Evolutionary conservation across 495 filamentous ascomycete genomes (phyloP), one percentile per base, ranked within the genome.

Genomic region (Aspergillus mulundensis): DNA sequence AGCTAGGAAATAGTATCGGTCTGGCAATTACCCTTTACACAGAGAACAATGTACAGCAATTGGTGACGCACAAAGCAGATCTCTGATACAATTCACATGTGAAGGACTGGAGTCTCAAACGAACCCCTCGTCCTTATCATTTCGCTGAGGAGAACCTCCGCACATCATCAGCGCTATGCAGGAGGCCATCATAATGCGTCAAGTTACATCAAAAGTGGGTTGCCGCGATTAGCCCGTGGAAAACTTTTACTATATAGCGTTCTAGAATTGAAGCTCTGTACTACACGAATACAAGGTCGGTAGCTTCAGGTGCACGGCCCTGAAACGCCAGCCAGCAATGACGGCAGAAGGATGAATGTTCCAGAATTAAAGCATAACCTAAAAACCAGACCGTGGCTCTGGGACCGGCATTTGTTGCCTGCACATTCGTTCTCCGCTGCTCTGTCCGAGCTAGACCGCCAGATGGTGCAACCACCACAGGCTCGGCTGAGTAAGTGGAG

Each of bases 281-380:
- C 32, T 54, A 50, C 52, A 18, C 62, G 58, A 58, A 44, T 53
- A 48, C 60, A 36, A 36, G 32, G 32, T 14, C 32, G 32, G 8
- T 36, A 36, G 32, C 32, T 36, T 46, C 42, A 39, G 30, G 60
- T 60, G 57, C 58, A 44, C 43, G 40, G 48, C 47, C 52, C 60
- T 61, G 68, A 41, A 39, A 49, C 21, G 3, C 18, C 1, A 20
- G 36, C 19, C 32, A 24, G 47, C 48, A 50, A 50, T 50, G 6
- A 20, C 14, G 4, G 14, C 30, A 15, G 20, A 39, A 50, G 48
- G 48, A 50, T 50, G 2, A 24, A 40, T 50, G 34, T 50, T 50
- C 48, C 48, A 30, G 16, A 16, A 34, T 34, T 3, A 19, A 21
- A 38, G 46, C 16, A 16, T 50, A 18, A 38, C 20, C 18, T 21